Conservation (phyloP, 768 basidiomycete species). For the Mycena vitilis region DNA sequence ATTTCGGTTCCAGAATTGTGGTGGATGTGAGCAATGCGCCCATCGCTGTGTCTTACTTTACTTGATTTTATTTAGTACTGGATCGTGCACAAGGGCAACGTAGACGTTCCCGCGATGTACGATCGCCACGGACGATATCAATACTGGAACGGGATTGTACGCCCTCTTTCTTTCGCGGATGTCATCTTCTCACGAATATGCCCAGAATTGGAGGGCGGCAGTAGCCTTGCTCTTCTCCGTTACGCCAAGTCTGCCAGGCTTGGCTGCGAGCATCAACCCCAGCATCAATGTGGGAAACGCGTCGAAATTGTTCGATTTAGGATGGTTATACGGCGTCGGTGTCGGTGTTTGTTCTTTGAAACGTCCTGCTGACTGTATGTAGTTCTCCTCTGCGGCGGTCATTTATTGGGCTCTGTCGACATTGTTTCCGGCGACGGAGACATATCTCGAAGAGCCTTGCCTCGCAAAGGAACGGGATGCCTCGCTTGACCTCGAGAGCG, state of each 20-base stretch:
- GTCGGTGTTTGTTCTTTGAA: constrained; percentile 34
- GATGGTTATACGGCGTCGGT: constrained; percentile 83
- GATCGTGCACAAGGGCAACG: constrained; percentile 76
- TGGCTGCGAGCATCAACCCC: constrained; percentile 79
- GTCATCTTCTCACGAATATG: not conserved
- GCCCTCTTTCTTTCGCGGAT: constrained; percentile 41
- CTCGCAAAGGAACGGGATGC: constrained; percentile 30
- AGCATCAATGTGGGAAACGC: constrained; percentile 70
- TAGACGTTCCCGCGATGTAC: constrained; percentile 90
- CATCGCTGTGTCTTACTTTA: not conserved
- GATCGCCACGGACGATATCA: constrained; percentile 80
- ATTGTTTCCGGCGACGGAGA: constrained; percentile 55
- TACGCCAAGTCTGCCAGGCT: constrained; percentile 79
- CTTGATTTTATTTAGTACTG: constrained; percentile 67
- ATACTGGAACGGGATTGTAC: constrained; percentile 80
- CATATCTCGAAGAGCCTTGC: constrained; percentile 51
- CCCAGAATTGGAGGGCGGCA: constrained; percentile 85
- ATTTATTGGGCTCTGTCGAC: constrained; percentile 53
- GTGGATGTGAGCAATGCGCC: constrained; percentile 52
- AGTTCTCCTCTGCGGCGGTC: constrained; percentile 53
- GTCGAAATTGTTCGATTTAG: constrained; percentile 71
- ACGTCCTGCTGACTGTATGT: constrained; percentile 2
- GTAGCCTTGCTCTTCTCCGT: constrained; percentile 76
- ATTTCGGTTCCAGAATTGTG: constrained; percentile 50
- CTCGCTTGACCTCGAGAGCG: constrained; percentile 15